Base-by-base conservation (phyloP, 176 grass and related monocot genomes). In the Aegilops tauschii region DNA sequence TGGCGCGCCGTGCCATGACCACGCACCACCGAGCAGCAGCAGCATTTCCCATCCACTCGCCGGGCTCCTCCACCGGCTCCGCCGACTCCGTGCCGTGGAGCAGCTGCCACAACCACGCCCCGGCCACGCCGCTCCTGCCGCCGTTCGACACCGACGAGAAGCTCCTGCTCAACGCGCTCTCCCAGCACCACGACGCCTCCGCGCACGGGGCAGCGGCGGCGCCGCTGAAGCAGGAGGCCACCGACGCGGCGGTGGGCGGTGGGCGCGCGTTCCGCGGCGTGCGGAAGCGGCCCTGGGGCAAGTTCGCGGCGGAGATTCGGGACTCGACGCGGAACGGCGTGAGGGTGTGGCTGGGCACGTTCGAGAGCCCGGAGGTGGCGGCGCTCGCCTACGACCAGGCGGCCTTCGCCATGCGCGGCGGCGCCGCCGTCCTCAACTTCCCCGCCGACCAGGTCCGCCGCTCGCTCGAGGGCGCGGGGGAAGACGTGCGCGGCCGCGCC, bases 351-450 rank as follows among this genome's bases (percentile, higher is more conserved):
- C 84, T 94, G 9, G 92, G 92, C 65, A 94, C 92, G 23, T 94
- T 94, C 84, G 92, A 94, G 47, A 91, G 72, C 84, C 71, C 92
- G 3, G 84, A 94, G 81, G 92, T 58, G 30, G 92, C 92, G 8
- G 92, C 92, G n/a, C n/a, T 94, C 65, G 92, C 92, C 0, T 94
- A 94, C 89, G 92, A 94, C 89, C 92, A 94, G 89, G 92, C 92
- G 5, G 92, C 92, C 8, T 91, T 91, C 61, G 73, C 92, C 13
- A 76, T 87, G 89, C 84, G 89, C 8, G 92, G 92, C 9, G 3
- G 66, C 4, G 36, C 80, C 4, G 89, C 92, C 40, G 89, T 91
- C 27, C 87, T 94, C 84, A 94, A 94, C 79, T 94, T 94, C 84
- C 92, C 92, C 39, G 47, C 50, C 16, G 50, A 40, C 17, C 73